phyloP scores from a whole-genome alignment of 1,284 basidiomycete genomes.

The Sanghuangporus sanghuang region DNA sequence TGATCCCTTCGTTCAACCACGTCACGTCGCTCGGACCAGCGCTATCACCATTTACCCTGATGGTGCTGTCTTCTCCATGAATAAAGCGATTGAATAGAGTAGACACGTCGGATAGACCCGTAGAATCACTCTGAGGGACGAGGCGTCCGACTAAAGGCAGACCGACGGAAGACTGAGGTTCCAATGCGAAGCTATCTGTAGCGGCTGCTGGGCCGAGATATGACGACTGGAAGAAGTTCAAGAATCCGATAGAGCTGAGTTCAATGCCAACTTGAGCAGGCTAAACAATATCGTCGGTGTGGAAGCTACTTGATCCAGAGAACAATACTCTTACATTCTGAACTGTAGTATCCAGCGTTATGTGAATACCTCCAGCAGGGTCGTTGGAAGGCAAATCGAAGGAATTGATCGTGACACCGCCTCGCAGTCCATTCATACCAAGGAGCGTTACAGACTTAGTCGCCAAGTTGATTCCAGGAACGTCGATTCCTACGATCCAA shows the following conservation, averaged over 20 bases:
- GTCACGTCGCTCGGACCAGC: constrained; percentile 61
- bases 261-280: constrained; percentile 76
- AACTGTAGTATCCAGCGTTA: constrained; percentile 59
- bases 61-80: constrained; percentile 58
- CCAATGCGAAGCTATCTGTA: constrained; percentile 45
- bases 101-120: constrained; percentile 59
- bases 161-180: constrained; percentile 48
- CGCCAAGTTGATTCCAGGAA: constrained; percentile 49
- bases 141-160: constrained; percentile 62
- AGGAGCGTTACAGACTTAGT: constrained; percentile 63
- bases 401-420: constrained; percentile 58
- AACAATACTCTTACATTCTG: constrained; percentile 44
- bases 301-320: neutral
- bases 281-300: constrained; percentile 28
- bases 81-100: constrained; percentile 71
- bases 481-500: constrained; percentile 42
- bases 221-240: constrained; percentile 48
- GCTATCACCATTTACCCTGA: constrained; percentile 58
- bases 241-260: constrained; percentile 59
- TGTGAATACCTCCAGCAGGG: constrained; percentile 68
- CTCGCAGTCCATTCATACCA: constrained; percentile 67
- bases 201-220: constrained; percentile 60
- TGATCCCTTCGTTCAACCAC: constrained; percentile 77
- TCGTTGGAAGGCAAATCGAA: constrained; percentile 75
- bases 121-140: constrained; percentile 49